These are phyloP conservation scores for Hyaloscypha variabilis DNA, from an alignment of 495 filamentous ascomycete species.

Conservation along the genomic window DNA sequence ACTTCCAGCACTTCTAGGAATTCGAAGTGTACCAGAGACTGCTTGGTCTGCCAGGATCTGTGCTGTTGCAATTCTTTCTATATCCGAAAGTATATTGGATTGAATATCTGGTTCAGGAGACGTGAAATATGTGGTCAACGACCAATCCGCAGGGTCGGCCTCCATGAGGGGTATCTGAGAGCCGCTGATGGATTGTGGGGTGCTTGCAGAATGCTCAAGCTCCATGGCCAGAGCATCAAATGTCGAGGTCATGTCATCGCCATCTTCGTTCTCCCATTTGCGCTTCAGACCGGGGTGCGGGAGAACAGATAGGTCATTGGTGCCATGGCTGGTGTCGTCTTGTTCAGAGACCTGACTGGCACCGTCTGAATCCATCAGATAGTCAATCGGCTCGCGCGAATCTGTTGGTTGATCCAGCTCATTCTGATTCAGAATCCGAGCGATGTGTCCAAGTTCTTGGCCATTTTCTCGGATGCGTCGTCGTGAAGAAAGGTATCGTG, in stretches of 20 bases:
- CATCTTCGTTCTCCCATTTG: slow-evolving; percentile 26
- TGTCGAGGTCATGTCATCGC: slow-evolving; percentile 26
- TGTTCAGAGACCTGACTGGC: slow-evolving; percentile 50
- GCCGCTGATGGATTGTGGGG: slow-evolving; percentile 27
- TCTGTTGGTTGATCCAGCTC: neutral
- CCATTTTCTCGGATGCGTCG: slow-evolving; percentile 26
- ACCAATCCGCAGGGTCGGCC: slow-evolving; percentile 37
- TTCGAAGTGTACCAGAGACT: slow-evolving; percentile 43
- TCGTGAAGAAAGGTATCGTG: slow-evolving; percentile 42
- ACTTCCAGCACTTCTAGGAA: slow-evolving; percentile 19
- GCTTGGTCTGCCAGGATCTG: slow-evolving; percentile 66
- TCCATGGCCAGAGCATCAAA: slow-evolving; percentile 31
- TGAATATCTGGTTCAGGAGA: slow-evolving; percentile 50
- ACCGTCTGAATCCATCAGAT: slow-evolving; percentile 47
- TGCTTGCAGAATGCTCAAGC: slow-evolving; percentile 23
- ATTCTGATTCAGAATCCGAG: slow-evolving; percentile 12
- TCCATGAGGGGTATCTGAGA: slow-evolving; percentile 43
- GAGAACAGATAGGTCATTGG: slow-evolving; percentile 37
- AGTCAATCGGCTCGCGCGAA: slow-evolving; percentile 24
- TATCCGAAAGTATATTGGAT: slow-evolving; percentile 40
- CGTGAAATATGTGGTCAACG: slow-evolving; percentile 50
- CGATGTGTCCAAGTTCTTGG: slow-evolving; percentile 3
- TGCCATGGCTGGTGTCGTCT: slow-evolving; percentile 48
- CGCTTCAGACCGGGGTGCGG: slow-evolving; percentile 24
- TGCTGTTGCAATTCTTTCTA: slow-evolving; percentile 57